These are phyloP conservation scores for Gossypium anomalum DNA, from an alignment of 345 rosid genomes.

Conservation along the genomic window DNA sequence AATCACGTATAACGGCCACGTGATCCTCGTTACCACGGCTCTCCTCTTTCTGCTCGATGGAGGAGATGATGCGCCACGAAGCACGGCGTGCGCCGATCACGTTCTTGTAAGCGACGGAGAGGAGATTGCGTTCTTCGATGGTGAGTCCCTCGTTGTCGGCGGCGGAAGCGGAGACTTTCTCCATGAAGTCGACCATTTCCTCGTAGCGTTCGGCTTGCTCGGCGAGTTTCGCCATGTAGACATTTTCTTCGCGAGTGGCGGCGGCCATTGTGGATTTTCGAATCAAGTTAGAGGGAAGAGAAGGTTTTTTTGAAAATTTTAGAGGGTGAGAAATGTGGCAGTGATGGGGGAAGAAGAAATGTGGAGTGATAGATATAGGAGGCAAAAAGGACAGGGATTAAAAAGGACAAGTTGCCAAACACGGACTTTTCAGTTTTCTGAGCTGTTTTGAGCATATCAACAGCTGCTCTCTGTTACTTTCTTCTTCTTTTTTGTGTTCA, in stretches of 20 bases:
- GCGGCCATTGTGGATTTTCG: conserved; percentile 33
- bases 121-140: conserved; percentile 87
- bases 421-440: too few species aligned
- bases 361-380: too few species aligned
- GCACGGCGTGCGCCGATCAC: conserved; percentile 92
- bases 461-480: too few species aligned
- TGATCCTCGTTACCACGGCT: conserved; percentile 90
- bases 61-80: conserved; percentile 84
- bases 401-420: too few species aligned
- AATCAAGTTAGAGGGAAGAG: too few species aligned
- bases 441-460: too few species aligned
- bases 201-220: conserved; percentile 94
- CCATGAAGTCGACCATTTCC: conserved; percentile 95
- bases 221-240: conserved; percentile 90
- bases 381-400: too few species aligned
- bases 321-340: too few species aligned
- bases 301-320: too few species aligned
- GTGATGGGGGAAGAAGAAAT: too few species aligned
- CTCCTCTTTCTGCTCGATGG: conserved; percentile 89
- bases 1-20: conserved; percentile 68
- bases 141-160: conserved; percentile 60
- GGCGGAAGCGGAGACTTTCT: conserved; percentile 63
- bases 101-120: conserved; percentile 96
- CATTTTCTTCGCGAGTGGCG: conserved; percentile 52
- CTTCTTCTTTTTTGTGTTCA: too few species aligned